Evolutionary conservation across 2,329 filamentous ascomycete genomes (phyloP).

Genomic region (Graphiopsis chlorocephala): DNA sequence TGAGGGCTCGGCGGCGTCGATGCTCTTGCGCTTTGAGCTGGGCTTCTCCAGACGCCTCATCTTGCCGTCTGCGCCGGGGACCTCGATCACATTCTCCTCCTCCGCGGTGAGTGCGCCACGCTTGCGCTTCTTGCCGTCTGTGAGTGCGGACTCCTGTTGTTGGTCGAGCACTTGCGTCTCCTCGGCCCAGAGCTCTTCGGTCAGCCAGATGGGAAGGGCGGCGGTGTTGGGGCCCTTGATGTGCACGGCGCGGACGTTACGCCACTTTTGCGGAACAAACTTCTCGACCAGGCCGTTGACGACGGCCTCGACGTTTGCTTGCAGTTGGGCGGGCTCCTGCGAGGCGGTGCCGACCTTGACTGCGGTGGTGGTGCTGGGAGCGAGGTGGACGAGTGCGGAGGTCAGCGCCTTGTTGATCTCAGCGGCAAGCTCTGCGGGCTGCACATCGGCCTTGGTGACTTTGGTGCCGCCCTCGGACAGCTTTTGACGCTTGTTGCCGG

Average conservation of each 20-base stretch:
- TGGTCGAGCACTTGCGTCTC: conserved; percentile 62
- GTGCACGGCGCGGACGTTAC: conserved; percentile 78
- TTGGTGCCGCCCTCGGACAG: conserved; percentile 38
- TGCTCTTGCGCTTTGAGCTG: conserved; percentile 21
- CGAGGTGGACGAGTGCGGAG: conserved; percentile 76
- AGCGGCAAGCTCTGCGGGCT: conserved; percentile 65
- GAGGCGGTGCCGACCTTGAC: conserved; percentile 74
- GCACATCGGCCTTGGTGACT: conserved; percentile 48
- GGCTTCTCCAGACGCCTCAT: conserved; percentile 32
- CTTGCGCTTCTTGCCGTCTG: conserved; percentile 34
- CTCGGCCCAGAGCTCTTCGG: conserved; percentile 86
- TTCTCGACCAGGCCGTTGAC: conserved; percentile 68
- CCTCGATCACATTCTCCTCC: conserved; percentile 27
- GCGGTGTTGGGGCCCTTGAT: conserved; percentile 88
- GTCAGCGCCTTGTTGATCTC: conserved; percentile 77
- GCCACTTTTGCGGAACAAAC: conserved; percentile 82
- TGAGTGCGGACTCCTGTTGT: conserved; percentile 34
- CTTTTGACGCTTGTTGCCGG: conserved; percentile 48
- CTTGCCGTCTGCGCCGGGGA: conserved; percentile 34
- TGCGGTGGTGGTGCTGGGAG: conserved; percentile 73
- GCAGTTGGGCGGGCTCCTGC: conserved; percentile 72
- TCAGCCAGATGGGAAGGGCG: conserved; percentile 90
- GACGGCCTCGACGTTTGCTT: conserved; percentile 76
- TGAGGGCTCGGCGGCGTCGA: conserved; percentile 21
- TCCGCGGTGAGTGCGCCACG: conserved; percentile 27